Base-by-base conservation (phyloP, 176 grass and related monocot genomes). In the Rhynchospora breviuscula region DNA sequence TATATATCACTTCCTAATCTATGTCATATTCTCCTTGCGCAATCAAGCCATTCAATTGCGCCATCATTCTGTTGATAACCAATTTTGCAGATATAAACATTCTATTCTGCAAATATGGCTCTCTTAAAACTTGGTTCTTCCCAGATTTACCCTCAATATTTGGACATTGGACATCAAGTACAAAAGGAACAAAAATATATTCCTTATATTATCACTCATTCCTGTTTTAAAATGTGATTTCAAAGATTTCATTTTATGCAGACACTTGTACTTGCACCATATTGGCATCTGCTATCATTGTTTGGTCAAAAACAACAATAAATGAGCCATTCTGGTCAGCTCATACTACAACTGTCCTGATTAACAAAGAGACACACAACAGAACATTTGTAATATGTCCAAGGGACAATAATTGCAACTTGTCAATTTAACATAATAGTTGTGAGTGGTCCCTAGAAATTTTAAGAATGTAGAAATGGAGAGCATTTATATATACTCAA, bases 401-500 rank as follows among this genome's bases (percentile, higher is more conserved):
- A 74, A 51, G 11, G 10, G 21, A 46, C 71, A 53, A 8, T 8
- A 40, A 26, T 0, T 26, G 21, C 10, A 75, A 53, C 47, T 75
- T 14, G 47, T 15, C 19, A 75, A 75, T 52, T 75, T 45, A 11
- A 53, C 47, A 75, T 75, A 10, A 5, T 6, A 75, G 23, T 53
- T 53, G 73, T 57, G 26, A 78, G 17, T 51, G 56, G 18, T 49
- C 17, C 73, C 23, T 54, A 33, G 10, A 78, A 31, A 56, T n/a
- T 56, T 40, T 33, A 57, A 57, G 49, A 78, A 56, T 35, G 49
- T 29, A 26, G 72, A 77, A 51, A 77, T 56, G 13, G 25, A 31
- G 51, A 78, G 49, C 56, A 78, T 56, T 56, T 31, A 78, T 78
- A 68, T 59, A 74, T 43, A 78, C 66, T 83, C 29, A 93, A 98